Evolutionary conservation across 108 stramenopile genomes (phyloP), one percentile per base, ranked within the genome.

Genomic region (Cyclotella atomus): DNA sequence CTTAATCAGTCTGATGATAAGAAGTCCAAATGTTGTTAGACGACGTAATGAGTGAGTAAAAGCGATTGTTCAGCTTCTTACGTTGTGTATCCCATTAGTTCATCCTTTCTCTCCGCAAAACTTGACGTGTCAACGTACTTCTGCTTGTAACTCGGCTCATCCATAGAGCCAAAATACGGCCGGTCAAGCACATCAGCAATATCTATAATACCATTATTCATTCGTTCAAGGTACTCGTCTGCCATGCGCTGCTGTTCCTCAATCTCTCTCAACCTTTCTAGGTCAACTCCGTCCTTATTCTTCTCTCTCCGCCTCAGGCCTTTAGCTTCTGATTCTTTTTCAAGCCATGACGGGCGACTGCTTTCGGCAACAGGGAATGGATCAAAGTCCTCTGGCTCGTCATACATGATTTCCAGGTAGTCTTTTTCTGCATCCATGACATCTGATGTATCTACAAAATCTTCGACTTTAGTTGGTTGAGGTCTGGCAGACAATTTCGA

Each of bases 81-180:
- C 62, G 85, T 83, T 29, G 68, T 84, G 79, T 88, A 89, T 49
- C 85, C 79, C 49, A 93, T 72, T 23, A 93, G 59, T 47, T 81
- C 77, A 15, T 73, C 70, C 44, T 89, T 93, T 32, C 92, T 76
- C 2, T 74, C 77, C 54, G 87, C 60, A 66, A 82, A 93, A 47
- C 75, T 85, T 3, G 73, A 71, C n/a, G 68, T 68, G 27, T 75
- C 71, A 55, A 75, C 81, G 0, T 32, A 71, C 32, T 30, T 72
- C 49, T 68, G 73, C 34, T 88, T 83, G 53, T 87, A 87, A 23
- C 82, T 75, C 17, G 64, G 63, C 24, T 82, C 76, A 49, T 82
- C 81, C 65, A 74, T 73, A 34, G 46, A 45, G 20, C 79, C 75
- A 73, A 78, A 82, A 43, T 68, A 73, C 23, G 27, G n/a, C 1